Evolutionary conservation across 441 rosid genomes (phyloP).

Genomic region (Adansonia gregorii): DNA sequence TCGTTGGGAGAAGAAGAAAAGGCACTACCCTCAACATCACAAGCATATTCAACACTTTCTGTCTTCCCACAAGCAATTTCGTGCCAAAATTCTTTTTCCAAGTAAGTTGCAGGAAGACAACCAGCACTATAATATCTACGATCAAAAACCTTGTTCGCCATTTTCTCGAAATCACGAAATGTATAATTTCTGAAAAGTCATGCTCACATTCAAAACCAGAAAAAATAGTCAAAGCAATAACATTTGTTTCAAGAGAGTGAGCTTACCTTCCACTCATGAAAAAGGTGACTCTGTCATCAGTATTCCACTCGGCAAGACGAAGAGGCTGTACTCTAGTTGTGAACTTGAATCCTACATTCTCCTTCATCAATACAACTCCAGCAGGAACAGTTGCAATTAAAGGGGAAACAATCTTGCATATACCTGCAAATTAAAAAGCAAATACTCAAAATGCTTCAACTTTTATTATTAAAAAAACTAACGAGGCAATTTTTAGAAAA

Average conservation of each 20-base stretch:
- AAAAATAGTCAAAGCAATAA: constrained; percentile 17
- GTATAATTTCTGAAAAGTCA: constrained; percentile 82
- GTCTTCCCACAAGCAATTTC: constrained; percentile 96
- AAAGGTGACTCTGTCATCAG: constrained; percentile 90
- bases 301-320: constrained; percentile 98
- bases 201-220: constrained; percentile 36
- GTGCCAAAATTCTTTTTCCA: constrained; percentile 99
- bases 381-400: constrained; percentile 88
- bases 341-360: constrained; percentile 90
- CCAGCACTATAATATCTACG: constrained; percentile 96
- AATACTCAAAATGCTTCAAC: background rate
- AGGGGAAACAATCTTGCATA: constrained; percentile 95
- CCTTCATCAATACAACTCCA: constrained; percentile 86
- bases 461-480: background rate
- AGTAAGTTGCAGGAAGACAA: constrained; percentile 81
- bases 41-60: constrained; percentile 98
- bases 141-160: constrained; percentile 94
- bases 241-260: constrained; percentile 25
- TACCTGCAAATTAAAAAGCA: constrained; percentile 50
- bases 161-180: constrained; percentile 96
- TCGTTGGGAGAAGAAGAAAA: constrained; percentile 87
- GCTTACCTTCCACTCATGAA: constrained; percentile 98
- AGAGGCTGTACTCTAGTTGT: constrained; percentile 98
- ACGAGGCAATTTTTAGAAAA: background rate
- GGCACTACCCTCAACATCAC: constrained; percentile 99